Base-by-base conservation (phyloP, 2,329 filamentous ascomycete genomes). In the Fusarium floridanum region DNA sequence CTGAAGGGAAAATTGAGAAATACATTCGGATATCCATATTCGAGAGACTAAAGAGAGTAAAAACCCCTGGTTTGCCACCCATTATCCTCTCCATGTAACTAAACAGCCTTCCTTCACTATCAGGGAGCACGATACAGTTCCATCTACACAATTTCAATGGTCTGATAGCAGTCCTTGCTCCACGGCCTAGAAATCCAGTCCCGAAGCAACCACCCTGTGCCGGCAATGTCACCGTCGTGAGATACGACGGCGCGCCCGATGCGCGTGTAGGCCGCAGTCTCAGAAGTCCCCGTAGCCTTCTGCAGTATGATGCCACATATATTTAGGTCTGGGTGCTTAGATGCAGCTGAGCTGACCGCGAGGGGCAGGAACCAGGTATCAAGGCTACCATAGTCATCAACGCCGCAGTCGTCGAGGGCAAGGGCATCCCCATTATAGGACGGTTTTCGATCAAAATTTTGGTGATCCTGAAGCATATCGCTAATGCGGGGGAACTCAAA, bases 381-480 rank as follows among this genome's bases (percentile, higher is more conserved):
- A 8, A 4, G 5, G 7, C 37, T 1, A 6, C 24, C 20, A 20
- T 59, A 59, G 34, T 17, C 14, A 5, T 39, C 53, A 8, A 45
- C 9, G 16, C 14, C 10, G 12, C 36, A 29, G 10, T 60, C 56
- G 27, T 60, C 56, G 4, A 41, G 17, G 20, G 36, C 14, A 48
- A 48, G 36, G 4, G n/a, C 41, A 22, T 43, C 11, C n/a, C 11
- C 41, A 14, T 20, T 14, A 6, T 43, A 43, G 1, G n/a, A 43
- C 1, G n/a, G 10, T 2, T 20, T 20, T 11, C 4, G 10, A 7
- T 0, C 0, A 43, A 43, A 20, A 10, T 20, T 11, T 12, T 0
- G 39, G 4, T 43, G 39, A 12, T 12, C n/a, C 2, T 1, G 5
- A 3, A 43, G 10, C 10, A 60, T 6, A 10, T 27, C 22, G 3